Evolutionary conservation across 805 yeast species (phyloP).

Genomic region (Priceomyces haplophilus): DNA sequence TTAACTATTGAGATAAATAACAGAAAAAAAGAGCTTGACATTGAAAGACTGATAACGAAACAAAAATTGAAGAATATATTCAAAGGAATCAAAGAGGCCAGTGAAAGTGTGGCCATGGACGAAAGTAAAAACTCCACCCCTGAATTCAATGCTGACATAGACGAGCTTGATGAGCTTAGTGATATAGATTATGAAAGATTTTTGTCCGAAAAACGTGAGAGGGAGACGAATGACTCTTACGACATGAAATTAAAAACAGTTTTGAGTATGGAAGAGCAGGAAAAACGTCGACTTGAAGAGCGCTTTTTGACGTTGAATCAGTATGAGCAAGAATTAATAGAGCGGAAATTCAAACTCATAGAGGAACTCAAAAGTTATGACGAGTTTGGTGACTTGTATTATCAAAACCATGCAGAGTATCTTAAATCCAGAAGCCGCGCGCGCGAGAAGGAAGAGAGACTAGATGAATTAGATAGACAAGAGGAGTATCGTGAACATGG

Average conservation of each 20-base stretch:
- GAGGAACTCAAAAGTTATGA: conserved; percentile 28
- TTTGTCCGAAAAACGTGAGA: conserved; percentile 18
- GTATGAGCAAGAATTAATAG: conserved; percentile 40
- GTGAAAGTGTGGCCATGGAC: conserved; percentile 16
- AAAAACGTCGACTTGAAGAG: conserved; percentile 18
- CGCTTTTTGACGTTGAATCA: conserved; percentile 18
- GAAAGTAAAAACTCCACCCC: neutral
- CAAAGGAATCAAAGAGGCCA: conserved; percentile 33
- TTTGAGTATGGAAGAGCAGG: conserved; percentile 12
- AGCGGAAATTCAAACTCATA: conserved; percentile 31
- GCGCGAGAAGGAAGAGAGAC: conserved; percentile 40
- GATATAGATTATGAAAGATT: conserved; percentile 28
- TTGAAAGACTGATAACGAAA: conserved; percentile 50
- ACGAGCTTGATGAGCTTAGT: conserved; percentile 23
- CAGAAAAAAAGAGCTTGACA: conserved; percentile 45
- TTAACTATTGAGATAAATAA: conserved; percentile 50
- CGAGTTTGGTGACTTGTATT: conserved; percentile 31
- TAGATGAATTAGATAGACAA: conserved; percentile 39
- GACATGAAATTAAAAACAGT: neutral
- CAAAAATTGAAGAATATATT: conserved; percentile 45
- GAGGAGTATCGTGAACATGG: too few species aligned
- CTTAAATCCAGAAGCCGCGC: conserved; percentile 34
- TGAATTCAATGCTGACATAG: neutral
- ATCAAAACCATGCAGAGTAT: conserved; percentile 43
- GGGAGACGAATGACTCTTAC: conserved; percentile 21